A percentile compares a stretch with the other conserved stretches of the same genome.
These are phyloP conservation scores for Tephrocybe sp. DNA, from an alignment of 768 basidiomycete genomes.

Conservation along the genomic window DNA sequence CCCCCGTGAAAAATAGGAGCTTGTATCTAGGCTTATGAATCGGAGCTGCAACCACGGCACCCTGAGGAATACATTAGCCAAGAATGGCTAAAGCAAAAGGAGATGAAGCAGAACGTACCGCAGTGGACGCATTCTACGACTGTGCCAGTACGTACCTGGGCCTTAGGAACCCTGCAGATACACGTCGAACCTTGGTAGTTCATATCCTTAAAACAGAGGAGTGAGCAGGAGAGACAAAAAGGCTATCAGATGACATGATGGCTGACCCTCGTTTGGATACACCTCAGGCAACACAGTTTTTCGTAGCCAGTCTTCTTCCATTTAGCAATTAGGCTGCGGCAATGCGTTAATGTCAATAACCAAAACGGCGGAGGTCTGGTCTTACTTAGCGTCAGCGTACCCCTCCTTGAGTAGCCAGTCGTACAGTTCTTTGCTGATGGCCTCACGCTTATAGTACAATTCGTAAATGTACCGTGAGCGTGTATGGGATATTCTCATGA, in stretches of 20 bases:
- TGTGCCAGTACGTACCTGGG: conserved; percentile 85
- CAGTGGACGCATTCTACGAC: conserved; percentile 97
- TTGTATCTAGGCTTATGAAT: conserved; percentile 69
- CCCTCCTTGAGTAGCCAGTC: conserved; percentile 98
- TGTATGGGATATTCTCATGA: conserved; percentile 97
- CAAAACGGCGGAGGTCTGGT: conserved; percentile 17
- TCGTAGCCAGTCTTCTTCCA: conserved; percentile 99
- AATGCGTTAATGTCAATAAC: conserved; percentile 4
- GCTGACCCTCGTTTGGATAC: conserved; percentile 88
- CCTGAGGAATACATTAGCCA: conserved; percentile 42
- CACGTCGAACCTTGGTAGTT: conserved; percentile 99
- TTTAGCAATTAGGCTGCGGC: conserved; percentile 86
- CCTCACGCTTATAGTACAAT: conserved; percentile 97
- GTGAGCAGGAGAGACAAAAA: neutral
- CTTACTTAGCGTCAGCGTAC: conserved; percentile 95
- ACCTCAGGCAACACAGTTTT: conserved; percentile 94
- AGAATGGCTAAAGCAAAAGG: conserved; percentile 13
- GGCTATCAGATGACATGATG: conserved; percentile 8
- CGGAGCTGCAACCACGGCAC: conserved; percentile 89
- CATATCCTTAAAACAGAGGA: conserved; percentile 71
- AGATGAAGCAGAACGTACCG: conserved; percentile 56
- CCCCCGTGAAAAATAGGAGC: neutral
- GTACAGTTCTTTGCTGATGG: conserved; percentile 88
- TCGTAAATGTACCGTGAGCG: conserved; percentile 97
- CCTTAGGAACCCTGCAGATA: conserved; percentile 96